phyloP scores from a whole-genome alignment of 306 rosid genomes.

The Cucumis sativus region DNA sequence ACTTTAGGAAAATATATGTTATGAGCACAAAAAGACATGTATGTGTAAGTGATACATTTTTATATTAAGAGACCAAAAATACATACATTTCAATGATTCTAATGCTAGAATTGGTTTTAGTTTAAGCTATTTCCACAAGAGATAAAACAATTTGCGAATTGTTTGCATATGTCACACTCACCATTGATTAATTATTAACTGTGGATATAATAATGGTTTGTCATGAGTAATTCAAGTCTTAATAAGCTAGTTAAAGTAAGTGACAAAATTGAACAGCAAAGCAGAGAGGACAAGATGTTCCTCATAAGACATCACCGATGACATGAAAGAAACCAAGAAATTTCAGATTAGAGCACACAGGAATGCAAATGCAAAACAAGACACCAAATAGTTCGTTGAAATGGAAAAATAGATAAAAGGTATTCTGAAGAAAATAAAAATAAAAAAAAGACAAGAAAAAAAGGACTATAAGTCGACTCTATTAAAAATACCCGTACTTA shows the following conservation, averaged over 20 bases:
- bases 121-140: not conserved
- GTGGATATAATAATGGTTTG: not conserved
- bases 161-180: not conserved
- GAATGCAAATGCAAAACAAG: not conserved
- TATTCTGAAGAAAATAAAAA: not conserved
- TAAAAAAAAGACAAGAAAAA: not conserved
- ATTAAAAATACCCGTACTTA: not conserved
- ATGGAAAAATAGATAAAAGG: not conserved
- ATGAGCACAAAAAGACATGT: not conserved
- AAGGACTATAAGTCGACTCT: not conserved
- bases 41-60: not conserved
- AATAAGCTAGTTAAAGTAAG: not conserved
- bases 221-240: not conserved
- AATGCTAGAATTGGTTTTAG: not conserved
- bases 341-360: not conserved
- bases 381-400: not conserved
- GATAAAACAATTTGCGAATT: not conserved
- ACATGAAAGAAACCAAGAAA: not conserved
- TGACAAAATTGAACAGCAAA: not conserved
- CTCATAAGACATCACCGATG: not conserved
- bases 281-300: not conserved
- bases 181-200: not conserved
- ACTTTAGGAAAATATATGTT: not conserved
- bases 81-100: not conserved
- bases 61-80: not conserved